These are phyloP conservation scores for Takashimella koratensis DNA, from an alignment of 1,284 basidiomycete genomes.

Conservation along the genomic window DNA sequence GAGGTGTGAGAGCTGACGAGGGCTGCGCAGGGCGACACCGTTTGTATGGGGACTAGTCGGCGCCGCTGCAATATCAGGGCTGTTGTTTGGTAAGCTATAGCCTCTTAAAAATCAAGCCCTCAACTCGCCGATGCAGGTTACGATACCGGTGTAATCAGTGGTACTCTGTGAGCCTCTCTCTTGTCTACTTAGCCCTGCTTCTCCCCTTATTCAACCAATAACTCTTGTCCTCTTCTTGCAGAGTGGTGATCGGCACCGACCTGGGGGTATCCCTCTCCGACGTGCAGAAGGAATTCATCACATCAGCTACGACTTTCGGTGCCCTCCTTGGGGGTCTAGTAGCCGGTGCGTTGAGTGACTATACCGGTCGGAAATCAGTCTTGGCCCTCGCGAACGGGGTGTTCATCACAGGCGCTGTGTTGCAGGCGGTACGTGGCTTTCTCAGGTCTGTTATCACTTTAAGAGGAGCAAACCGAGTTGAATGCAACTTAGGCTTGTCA, in stretches of 20 bases:
- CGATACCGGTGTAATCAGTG: constrained; percentile 75
- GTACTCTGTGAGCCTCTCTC: constrained; percentile 19
- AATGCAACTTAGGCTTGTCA: constrained; percentile 52
- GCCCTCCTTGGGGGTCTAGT: constrained; percentile 69
- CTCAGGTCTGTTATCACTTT: no score
- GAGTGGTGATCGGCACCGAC: constrained; percentile 65
- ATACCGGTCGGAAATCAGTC: constrained; percentile 64
- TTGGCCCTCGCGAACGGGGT: constrained; percentile 67
- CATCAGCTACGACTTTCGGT: constrained; percentile 72
- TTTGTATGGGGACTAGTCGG: constrained; percentile 37
- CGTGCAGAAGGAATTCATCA: constrained; percentile 73
- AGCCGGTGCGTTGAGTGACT: constrained; percentile 68
- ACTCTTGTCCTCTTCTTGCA: constrained; percentile 53
- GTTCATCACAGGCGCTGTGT: constrained; percentile 70
- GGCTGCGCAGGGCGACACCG: constrained; percentile 19
- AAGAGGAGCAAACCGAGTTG: neutral
- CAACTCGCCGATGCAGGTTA: constrained; percentile 56
- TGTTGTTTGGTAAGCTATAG: constrained; percentile 63
- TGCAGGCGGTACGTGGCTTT: constrained; percentile 32
- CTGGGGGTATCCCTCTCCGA: constrained; percentile 61
- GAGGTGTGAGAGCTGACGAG: neutral
- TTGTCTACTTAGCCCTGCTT: neutral
- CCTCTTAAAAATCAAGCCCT: neutral
- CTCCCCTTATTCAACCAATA: constrained; percentile 1
- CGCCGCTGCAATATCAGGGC: constrained; percentile 59